phyloP scores from a whole-genome alignment of 2,329 filamentous ascomycete species.

The Fonsecaea pedrosoi region DNA sequence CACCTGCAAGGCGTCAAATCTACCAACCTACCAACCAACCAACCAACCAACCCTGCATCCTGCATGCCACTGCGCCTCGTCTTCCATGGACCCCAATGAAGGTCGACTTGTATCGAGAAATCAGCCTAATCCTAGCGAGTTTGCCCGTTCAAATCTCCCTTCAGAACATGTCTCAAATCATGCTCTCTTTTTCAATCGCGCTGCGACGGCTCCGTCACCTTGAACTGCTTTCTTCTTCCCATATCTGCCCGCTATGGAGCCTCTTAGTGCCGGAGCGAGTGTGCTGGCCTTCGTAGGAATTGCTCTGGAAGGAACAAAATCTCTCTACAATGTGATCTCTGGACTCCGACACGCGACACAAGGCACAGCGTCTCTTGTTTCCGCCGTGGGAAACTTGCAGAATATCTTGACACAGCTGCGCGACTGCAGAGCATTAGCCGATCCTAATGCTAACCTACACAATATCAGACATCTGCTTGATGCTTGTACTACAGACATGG shows the following conservation, averaged over 20 bases:
- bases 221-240: neutral
- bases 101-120: neutral
- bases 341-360: neutral
- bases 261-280: neutral
- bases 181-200: neutral
- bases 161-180: neutral
- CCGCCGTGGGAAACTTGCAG: neutral
- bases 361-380: neutral
- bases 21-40: too few relatives aligned
- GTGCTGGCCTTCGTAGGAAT: conserved; percentile 1
- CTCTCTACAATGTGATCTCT: neutral
- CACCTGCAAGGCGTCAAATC: too few relatives aligned
- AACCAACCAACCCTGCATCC: neutral
- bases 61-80: neutral
- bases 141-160: neutral
- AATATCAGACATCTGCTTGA: neutral
- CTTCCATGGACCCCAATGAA: neutral
- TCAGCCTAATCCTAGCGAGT: neutral
- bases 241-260: neutral
- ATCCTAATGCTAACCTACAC: neutral
- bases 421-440: neutral
- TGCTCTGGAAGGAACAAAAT: neutral
- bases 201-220: neutral
- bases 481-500: neutral
- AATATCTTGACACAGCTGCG: conserved; percentile 1